Conservation (phyloP, 1,284 basidiomycete genomes). For the Marasmius oreades region DNA sequence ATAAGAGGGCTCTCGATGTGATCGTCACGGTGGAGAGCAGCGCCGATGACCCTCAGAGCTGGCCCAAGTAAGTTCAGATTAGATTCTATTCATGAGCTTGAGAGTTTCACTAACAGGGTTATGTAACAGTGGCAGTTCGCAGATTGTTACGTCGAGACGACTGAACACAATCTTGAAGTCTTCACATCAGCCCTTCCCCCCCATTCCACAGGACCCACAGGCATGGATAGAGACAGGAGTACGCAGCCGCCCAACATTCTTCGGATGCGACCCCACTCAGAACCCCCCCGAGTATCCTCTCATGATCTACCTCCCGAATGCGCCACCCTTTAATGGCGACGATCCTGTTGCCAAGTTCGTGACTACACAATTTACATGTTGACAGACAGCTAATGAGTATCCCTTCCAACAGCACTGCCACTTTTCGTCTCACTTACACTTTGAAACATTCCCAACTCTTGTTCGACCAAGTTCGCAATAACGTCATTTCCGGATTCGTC, state of each 20-base stretch:
- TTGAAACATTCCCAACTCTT: slow-evolving; percentile 42
- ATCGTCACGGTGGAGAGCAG: slow-evolving; percentile 69
- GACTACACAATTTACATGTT: background rate
- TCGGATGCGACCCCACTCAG: slow-evolving; percentile 63
- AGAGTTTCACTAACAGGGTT: slow-evolving; percentile 2
- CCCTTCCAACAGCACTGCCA: slow-evolving; percentile 35
- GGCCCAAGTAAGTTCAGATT: slow-evolving; percentile 58
- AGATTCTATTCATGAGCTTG: background rate
- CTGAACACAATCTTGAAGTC: slow-evolving; percentile 41
- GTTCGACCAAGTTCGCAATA: slow-evolving; percentile 49
- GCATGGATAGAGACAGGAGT: slow-evolving; percentile 63
- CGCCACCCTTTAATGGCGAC: slow-evolving; percentile 55
- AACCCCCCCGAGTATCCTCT: slow-evolving; percentile 51
- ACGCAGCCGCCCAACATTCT: slow-evolving; percentile 71
- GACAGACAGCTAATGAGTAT: background rate
- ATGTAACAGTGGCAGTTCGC: slow-evolving; percentile 43
- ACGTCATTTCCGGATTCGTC: slow-evolving; percentile 52
- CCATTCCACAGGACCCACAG: slow-evolving; percentile 48
- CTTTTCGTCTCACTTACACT: slow-evolving; percentile 51
- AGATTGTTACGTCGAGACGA: slow-evolving; percentile 37
- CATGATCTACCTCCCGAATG: slow-evolving; percentile 61
- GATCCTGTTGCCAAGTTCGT: slow-evolving; percentile 58
- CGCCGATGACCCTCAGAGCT: slow-evolving; percentile 54
- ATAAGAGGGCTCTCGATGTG: slow-evolving; percentile 58
- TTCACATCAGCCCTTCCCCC: slow-evolving; percentile 61